Evolutionary conservation across 169 alveolate species (phyloP).

Genomic region (Theileria annulata): DNA sequence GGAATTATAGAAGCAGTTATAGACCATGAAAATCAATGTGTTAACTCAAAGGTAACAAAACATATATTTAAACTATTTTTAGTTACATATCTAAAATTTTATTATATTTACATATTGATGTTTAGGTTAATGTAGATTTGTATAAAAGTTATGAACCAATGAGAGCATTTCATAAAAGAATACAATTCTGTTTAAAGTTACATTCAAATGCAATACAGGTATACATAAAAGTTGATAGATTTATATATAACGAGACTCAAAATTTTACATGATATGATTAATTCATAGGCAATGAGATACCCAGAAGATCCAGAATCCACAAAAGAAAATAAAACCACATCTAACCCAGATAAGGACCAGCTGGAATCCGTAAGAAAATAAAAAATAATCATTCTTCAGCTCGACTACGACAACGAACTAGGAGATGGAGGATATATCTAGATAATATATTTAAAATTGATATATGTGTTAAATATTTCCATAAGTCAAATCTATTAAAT

Average conservation of each 20-base stretch:
- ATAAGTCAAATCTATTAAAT: neutral
- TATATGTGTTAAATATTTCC: neutral
- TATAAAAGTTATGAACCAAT: conserved; percentile 88
- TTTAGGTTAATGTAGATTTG: conserved; percentile 77
- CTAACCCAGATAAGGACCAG: neutral
- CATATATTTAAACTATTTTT: conserved; percentile 25
- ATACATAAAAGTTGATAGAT: neutral
- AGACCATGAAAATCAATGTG: conserved; percentile 85
- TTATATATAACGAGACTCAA: neutral
- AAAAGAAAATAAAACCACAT: neutral
- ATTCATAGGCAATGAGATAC: conserved; percentile 60
- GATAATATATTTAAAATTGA: neutral
- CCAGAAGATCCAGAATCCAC: conserved; percentile 56
- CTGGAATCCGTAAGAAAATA: conserved; percentile 15
- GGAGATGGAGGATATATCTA: conserved; percentile 20
- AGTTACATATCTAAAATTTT: neutral
- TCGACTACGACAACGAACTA: conserved; percentile 19
- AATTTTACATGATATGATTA: neutral
- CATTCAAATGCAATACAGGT: conserved; percentile 90
- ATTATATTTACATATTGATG: neutral
- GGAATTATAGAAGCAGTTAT: conserved; percentile 93
- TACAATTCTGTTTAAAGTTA: conserved; percentile 89
- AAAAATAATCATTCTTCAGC: conserved; percentile 1
- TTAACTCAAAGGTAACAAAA: conserved; percentile 74
- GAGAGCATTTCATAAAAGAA: conserved; percentile 88